A percentile compares a stretch with the other conserved stretches of the same genome.
phyloP scores from a whole-genome alignment of 202 grass and related monocot genomes.

The Schoenoplectus tabernaemontani region DNA sequence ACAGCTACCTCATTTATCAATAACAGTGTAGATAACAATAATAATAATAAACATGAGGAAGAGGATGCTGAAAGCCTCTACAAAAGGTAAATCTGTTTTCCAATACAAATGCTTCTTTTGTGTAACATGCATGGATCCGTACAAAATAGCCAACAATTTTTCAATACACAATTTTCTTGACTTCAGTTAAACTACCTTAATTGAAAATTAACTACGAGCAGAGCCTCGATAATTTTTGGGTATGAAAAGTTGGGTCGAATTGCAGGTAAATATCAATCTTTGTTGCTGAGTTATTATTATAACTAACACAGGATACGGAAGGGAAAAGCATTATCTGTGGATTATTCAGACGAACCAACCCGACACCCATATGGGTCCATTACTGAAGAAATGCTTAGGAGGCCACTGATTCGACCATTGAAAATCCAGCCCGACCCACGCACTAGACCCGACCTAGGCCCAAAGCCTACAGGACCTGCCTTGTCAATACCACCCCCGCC shows the following conservation, averaged over 20 bases:
- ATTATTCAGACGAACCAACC: constrained; percentile 24
- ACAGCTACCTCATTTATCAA: constrained; percentile 29
- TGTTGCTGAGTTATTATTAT: background rate
- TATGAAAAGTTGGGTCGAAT: background rate
- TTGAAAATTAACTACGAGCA: background rate
- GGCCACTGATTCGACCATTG: constrained; percentile 65
- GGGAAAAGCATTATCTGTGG: constrained; percentile 75
- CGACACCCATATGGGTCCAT: constrained; percentile 45
- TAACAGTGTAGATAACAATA: constrained; percentile 4
- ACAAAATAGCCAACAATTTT: background rate
- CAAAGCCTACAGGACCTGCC: constrained; percentile 10
- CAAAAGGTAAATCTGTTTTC: constrained; percentile 40
- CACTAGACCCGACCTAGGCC: constrained; percentile 25
- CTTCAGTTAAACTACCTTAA: background rate
- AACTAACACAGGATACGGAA: constrained; percentile 59
- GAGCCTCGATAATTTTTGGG: background rate
- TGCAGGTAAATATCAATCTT: background rate
- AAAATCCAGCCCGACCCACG: constrained; percentile 20
- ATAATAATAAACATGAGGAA: constrained; percentile 39
- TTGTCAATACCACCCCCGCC: constrained; percentile 58
- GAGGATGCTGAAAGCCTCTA: constrained; percentile 88
- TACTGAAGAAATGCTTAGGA: constrained; percentile 61
- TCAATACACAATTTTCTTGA: background rate
- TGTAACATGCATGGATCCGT: background rate
- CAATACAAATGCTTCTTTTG: background rate